Evolutionary conservation across 1,284 basidiomycete species (phyloP).

Genomic region (Ganoderma lucidum): DNA sequence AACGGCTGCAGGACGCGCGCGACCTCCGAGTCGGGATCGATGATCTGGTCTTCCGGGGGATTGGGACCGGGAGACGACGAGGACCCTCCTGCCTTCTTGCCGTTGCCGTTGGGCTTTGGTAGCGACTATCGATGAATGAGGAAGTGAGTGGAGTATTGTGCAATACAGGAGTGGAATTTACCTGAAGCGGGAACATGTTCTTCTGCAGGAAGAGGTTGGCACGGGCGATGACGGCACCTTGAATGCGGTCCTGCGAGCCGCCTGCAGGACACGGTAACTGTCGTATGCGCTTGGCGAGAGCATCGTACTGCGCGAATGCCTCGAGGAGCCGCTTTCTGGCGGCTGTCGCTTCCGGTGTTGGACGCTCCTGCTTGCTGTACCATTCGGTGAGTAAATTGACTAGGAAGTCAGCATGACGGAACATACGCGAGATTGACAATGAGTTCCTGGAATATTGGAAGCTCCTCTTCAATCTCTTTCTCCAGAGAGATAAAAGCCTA

Average conservation of each 20-base stretch:
- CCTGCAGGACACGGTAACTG: conserved; percentile 67
- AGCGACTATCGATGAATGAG: conserved; percentile 54
- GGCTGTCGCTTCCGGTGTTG: conserved; percentile 71
- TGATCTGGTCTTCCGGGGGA: conserved; percentile 41
- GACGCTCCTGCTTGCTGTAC: conserved; percentile 63
- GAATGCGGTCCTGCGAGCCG: conserved; percentile 85
- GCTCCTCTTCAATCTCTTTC: conserved; percentile 72
- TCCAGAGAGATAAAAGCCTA: conserved; percentile 82
- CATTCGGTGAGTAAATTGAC: conserved; percentile 6
- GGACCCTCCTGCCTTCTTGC: conserved; percentile 35
- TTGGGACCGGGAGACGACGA: conserved; percentile 35
- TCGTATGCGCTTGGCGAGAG: conserved; percentile 85
- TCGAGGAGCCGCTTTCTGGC: conserved; percentile 84
- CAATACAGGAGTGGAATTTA: conserved; percentile 38
- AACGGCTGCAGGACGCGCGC: conserved; percentile 83
- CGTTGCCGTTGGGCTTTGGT: conserved; percentile 56
- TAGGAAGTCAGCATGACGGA: conserved; percentile 9
- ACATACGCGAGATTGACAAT: conserved; percentile 61
- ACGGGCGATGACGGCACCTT: conserved; percentile 80
- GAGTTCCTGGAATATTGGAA: conserved; percentile 79
- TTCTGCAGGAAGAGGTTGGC: conserved; percentile 88
- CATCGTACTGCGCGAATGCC: conserved; percentile 89
- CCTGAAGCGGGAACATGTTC: conserved; percentile 88
- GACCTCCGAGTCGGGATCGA: conserved; percentile 73
- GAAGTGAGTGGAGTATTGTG: conserved; percentile 5